Evolutionary conservation across 2,329 filamentous ascomycete genomes (phyloP).

Genomic region (Aspergillus sp.): DNA sequence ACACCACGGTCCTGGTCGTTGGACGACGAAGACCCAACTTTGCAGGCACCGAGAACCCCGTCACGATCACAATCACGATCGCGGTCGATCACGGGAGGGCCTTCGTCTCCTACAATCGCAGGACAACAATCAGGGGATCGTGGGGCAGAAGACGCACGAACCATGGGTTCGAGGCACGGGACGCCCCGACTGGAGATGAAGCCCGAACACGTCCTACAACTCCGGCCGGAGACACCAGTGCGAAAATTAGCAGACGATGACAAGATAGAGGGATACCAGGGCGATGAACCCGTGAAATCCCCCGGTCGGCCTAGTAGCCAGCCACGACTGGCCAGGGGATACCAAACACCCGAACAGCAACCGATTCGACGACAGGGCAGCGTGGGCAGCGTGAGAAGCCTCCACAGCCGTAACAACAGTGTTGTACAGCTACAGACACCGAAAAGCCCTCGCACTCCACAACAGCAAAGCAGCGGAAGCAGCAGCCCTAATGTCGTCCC

Average conservation of each 20-base stretch:
- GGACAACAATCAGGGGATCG: slow-evolving; percentile 38
- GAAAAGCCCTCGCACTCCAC: too few species aligned
- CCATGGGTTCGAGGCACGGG: slow-evolving; percentile 24
- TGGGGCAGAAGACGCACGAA: slow-evolving; percentile 28
- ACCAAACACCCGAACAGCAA: slow-evolving; percentile 30
- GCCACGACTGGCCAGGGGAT: slow-evolving; percentile 10
- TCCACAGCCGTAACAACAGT: too few species aligned
- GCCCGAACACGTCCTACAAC: slow-evolving; percentile 30
- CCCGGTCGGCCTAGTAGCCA: slow-evolving; percentile 9
- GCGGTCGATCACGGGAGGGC: slow-evolving; percentile 16
- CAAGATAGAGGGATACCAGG: slow-evolving; percentile 8
- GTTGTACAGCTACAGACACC: too few species aligned
- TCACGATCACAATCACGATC: slow-evolving; percentile 28
- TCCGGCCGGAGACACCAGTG: slow-evolving; percentile 13
- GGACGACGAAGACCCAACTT: slow-evolving; percentile 12
- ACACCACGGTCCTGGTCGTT: slow-evolving; percentile 21
- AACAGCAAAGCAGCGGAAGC: background rate
- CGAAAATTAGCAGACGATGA: slow-evolving; percentile 28
- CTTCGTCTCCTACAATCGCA: slow-evolving; percentile 41
- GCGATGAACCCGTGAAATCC: slow-evolving; percentile 20
- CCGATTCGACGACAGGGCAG: slow-evolving; percentile 39
- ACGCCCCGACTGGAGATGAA: slow-evolving; percentile 33
- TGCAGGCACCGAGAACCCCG: slow-evolving; percentile 5
- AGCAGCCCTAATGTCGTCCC: slow-evolving; percentile 32
- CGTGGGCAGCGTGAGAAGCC: slow-evolving; percentile 39